phyloP scores from a whole-genome alignment of 176 grass and related monocot species.

The Carex parvula region DNA sequence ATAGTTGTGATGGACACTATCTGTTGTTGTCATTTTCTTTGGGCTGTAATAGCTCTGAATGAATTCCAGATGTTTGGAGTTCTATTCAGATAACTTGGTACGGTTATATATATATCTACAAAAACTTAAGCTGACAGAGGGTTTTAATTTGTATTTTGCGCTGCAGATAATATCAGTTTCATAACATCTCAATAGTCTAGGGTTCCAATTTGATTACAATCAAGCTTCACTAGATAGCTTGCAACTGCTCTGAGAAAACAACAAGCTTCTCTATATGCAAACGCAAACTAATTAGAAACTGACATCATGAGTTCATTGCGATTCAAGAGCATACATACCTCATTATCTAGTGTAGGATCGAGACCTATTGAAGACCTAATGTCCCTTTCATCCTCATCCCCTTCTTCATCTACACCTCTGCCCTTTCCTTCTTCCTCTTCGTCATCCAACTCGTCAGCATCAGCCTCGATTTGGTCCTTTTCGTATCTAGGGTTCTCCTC shows the following conservation, averaged over 20 bases:
- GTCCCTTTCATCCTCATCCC: slow-evolving; percentile 51
- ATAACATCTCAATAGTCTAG: neutral
- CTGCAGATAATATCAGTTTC: neutral
- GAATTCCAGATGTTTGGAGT: too few relatives aligned
- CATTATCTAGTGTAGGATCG: slow-evolving; percentile 85
- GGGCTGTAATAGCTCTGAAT: too few relatives aligned
- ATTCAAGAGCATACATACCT: slow-evolving; percentile 42
- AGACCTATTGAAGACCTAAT: slow-evolving; percentile 81
- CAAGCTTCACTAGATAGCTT: neutral
- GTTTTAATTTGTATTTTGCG: neutral
- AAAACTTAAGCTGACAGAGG: neutral
- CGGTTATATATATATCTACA: neutral
- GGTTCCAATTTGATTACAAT: slow-evolving; percentile 1
- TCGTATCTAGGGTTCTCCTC: slow-evolving; percentile 43
- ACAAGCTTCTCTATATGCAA: neutral
- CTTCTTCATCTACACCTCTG: slow-evolving; percentile 6
- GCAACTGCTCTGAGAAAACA: neutral
- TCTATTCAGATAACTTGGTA: too few relatives aligned
- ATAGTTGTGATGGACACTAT: too few relatives aligned
- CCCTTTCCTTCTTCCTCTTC: neutral
- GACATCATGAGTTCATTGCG: neutral
- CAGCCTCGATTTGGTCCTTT: slow-evolving; percentile 36
- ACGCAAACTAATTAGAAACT: neutral
- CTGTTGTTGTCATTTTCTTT: too few relatives aligned
- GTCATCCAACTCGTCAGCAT: slow-evolving; percentile 20